Base-by-base conservation (phyloP, 768 basidiomycete species). In the Podaxis sp. region DNA sequence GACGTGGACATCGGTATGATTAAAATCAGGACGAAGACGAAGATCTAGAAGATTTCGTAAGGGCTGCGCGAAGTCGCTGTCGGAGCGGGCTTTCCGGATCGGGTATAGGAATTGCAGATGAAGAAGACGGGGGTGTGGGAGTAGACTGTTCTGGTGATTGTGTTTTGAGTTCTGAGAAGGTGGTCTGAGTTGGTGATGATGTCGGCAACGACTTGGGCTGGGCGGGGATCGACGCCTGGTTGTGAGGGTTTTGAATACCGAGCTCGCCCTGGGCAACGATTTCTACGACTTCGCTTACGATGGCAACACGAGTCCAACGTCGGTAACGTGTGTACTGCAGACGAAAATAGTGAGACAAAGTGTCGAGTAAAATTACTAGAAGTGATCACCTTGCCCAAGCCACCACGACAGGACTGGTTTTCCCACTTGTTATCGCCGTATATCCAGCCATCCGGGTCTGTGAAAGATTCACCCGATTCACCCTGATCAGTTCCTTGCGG, bases 351-450 rank as follows among this genome's bases (percentile, higher is more conserved):
- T 47, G 37, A 52, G 23, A 28, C 54, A 27, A 37, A 37, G 55
- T 56, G 6, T 66, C 25, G 32, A 36, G n/a, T 16, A 40, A 35
- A 21, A 38, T 18, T 62, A 16, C 27, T n/a, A 10, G 25, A 37
- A 6, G 25, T 25, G 67, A 75, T 46, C 44, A 87, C 88, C 78
- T 95, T 95, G 71, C 94, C 90, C 75, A 95, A 83, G 5, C 93
- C 92, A 51, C 92, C 91, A 65, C 87, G 89, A 58, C 77, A 77
- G 57, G 85, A 87, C 48, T 82, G 78, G 18, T 76, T 81, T 69
- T 97, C 94, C 95, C 95, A 98, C 71, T 97, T 96, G 71, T 98
- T 98, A 66, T 95, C 95, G 1, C 87, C 89, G 67, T 94, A 97
- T 5, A 94, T 82, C 95, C 95, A 98, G 3, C 95, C 95, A 62